Conservation (phyloP, 2,329 filamentous ascomycete species). For the Alternaria gansuensis region DNA sequence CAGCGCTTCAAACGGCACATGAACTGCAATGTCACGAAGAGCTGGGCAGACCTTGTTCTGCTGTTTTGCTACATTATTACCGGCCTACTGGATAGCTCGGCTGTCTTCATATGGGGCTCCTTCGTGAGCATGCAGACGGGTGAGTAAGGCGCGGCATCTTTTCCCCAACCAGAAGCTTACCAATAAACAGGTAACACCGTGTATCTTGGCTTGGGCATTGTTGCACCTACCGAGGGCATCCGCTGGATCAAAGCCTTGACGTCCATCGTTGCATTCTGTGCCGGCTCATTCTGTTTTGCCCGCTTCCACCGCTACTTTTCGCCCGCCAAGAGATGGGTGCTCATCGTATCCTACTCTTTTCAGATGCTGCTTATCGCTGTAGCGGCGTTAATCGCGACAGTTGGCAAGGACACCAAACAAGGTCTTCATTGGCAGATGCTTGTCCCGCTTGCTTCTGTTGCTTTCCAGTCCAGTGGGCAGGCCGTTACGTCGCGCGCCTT, state of each 20-base stretch:
- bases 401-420: slow-evolving; percentile 51
- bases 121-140: slow-evolving; percentile 88
- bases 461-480: slow-evolving; percentile 81
- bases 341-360: slow-evolving; percentile 58
- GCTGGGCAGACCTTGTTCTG: slow-evolving; percentile 73
- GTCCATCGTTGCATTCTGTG: slow-evolving; percentile 74
- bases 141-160: slow-evolving; percentile 44
- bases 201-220: slow-evolving; percentile 78
- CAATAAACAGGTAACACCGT: slow-evolving; percentile 71
- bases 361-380: slow-evolving; percentile 55
- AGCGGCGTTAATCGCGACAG: slow-evolving; percentile 56
- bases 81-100: slow-evolving; percentile 77
- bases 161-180: slow-evolving; percentile 24
- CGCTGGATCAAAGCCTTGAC: slow-evolving; percentile 77
- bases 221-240: slow-evolving; percentile 61
- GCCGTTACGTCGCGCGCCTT: slow-evolving; percentile 77
- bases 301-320: slow-evolving; percentile 71
- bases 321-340: slow-evolving; percentile 70
- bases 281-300: slow-evolving; percentile 76
- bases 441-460: slow-evolving; percentile 72
- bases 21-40: slow-evolving; percentile 64
- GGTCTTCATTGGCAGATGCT: slow-evolving; percentile 62
- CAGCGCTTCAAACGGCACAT: slow-evolving; percentile 46
- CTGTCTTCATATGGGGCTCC: slow-evolving; percentile 78
- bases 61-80: slow-evolving; percentile 79